Evolutionary conservation across 164 flowering plant genomes (phyloP), one percentile per base, ranked within the genome.

Genomic region (Sextonia rubra): DNA sequence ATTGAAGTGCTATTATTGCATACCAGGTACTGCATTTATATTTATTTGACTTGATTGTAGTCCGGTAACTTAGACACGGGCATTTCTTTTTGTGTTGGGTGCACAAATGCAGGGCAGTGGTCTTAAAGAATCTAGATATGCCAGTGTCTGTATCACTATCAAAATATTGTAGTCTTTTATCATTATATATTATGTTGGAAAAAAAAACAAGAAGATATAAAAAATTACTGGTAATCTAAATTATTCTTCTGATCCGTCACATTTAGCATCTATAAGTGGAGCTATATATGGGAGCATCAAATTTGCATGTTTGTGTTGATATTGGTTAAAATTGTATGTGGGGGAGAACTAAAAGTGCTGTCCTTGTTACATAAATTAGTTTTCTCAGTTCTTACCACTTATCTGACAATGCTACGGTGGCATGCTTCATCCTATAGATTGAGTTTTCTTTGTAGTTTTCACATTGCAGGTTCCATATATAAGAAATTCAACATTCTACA

Each of bases 1-100:
- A 78, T 80, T 90, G 77, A 85, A 82, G 73, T 88, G 94, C 79
- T 93, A 91, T 80, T 90, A 86, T 73, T 75, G 85, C 52, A 86
- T 86, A 79, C 82, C 85, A 80, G 95, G 98, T 91, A 58, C 73
- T 32, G 0, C 69, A 12, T 25, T 37, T 32, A 17, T 73, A 26
- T 12, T 70, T 63, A 71, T 66, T 66, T 73, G 68, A 18, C 18
- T 65, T 63, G 44, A 8, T 37, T 37, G 44, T 52, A 52, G 4
- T 18, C 14, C 6, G 58, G 17, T 52, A 18, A 52, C 58, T 52
- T 52, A 18, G 20, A 52, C 6, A 52, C n/a, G 2, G 6, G 7
- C n/a, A 52, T 20, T 52, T 52, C 58, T 52, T 12, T 52, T 52
- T 52, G 58, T 52, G n/a, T 52, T 52, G n/a, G n/a, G 44, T 9